A percentile compares a stretch with the other conserved stretches of the same genome.
Conservation (phyloP, 768 basidiomycete genomes). For the Psilocybe cyanescens region DNA sequence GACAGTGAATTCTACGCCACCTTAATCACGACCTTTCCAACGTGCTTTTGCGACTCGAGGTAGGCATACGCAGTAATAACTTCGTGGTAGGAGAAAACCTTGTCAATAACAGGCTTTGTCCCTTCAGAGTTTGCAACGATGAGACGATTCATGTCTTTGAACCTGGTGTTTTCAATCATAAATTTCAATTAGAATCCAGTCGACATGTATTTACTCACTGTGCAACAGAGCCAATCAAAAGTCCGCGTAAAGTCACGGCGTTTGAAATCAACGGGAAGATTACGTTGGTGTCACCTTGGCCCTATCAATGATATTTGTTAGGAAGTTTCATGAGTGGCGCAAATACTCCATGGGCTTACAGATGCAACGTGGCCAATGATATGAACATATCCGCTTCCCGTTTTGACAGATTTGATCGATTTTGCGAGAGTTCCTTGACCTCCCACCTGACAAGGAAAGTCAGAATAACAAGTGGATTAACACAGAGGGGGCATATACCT, state of each 20-base stretch:
- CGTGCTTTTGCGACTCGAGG: conserved; percentile 57
- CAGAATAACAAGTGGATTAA: background rate
- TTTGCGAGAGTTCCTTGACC: conserved; percentile 54
- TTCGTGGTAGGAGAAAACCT: conserved; percentile 61
- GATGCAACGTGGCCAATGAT: conserved; percentile 55
- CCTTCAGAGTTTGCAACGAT: conserved; percentile 42
- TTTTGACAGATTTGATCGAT: conserved; percentile 40
- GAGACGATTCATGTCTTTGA: conserved; percentile 55
- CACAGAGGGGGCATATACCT: conserved; percentile 24
- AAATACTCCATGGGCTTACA: conserved; percentile 23
- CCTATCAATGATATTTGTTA: conserved; percentile 15
- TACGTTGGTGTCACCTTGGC: conserved; percentile 31
- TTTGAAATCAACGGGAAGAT: conserved; percentile 38
- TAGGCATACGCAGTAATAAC: conserved; percentile 55
- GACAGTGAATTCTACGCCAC: conserved; percentile 25
- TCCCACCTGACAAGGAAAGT: conserved; percentile 46
- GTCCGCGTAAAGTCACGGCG: conserved; percentile 50
- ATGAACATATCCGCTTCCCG: conserved; percentile 45
- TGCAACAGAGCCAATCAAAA: conserved; percentile 57
- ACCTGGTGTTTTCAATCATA: conserved; percentile 33
- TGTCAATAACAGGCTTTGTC: conserved; percentile 58
- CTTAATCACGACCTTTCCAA: conserved; percentile 65
- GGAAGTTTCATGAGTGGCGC: too few species aligned
- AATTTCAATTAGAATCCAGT: background rate
- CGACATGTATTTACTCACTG: conserved; percentile 41